Conservation (phyloP, 1,284 basidiomycete species). For the Puccinia horiana region DNA sequence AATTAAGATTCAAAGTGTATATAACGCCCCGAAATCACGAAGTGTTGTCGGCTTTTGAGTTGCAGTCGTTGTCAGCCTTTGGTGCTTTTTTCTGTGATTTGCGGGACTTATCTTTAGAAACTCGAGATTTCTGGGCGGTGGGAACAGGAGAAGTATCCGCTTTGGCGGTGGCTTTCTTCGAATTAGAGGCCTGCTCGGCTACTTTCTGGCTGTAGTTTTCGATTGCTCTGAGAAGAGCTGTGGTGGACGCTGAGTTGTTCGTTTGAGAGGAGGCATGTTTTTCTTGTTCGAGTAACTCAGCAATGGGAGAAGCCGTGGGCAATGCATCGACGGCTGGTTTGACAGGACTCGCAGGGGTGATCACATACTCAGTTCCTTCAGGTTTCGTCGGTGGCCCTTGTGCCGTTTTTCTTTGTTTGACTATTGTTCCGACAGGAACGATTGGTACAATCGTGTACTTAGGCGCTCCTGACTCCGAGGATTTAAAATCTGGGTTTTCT, state of each 20-base stretch:
- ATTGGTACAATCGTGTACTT: background rate
- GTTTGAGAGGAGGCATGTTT: too few species aligned
- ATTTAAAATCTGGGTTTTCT: background rate
- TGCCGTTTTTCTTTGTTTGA: slow-evolving; percentile 2
- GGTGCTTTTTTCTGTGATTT: background rate
- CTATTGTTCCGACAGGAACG: background rate
- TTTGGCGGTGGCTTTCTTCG: background rate
- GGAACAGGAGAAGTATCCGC: background rate
- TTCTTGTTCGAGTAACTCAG: background rate
- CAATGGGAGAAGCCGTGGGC: background rate
- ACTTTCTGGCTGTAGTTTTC: background rate
- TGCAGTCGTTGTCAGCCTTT: background rate
- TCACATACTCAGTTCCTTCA: slow-evolving; percentile 5
- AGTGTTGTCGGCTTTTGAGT: background rate
- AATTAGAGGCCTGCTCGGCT: background rate
- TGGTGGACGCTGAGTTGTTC: background rate
- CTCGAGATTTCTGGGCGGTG: background rate
- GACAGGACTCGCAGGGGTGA: background rate
- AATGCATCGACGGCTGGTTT: background rate
- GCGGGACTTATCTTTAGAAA: background rate
- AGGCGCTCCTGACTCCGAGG: background rate
- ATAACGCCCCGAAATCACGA: slow-evolving; percentile 3
- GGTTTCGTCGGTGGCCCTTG: background rate
- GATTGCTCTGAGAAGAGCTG: background rate
- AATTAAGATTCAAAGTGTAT: too few species aligned